These are phyloP conservation scores for Lantana camara DNA, from an alignment of 257 asterid species.

Conservation along the genomic window DNA sequence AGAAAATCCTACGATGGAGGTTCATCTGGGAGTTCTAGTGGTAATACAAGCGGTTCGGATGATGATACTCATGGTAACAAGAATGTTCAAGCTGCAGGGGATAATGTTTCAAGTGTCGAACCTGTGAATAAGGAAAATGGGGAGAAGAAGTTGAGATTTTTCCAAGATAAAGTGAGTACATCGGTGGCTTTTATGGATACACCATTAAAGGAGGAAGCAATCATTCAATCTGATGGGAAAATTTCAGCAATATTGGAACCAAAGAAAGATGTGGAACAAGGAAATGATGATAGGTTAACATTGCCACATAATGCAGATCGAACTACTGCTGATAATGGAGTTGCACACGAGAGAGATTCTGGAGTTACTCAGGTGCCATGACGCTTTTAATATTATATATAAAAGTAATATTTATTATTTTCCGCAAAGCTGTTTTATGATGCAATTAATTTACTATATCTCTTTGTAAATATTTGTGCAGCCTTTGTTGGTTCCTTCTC, in stretches of 20 bases:
- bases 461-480: conserved; percentile 32
- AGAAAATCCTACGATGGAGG: conserved; percentile 39
- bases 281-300: conserved; percentile 25
- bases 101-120: conserved; percentile 30
- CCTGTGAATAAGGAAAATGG: conserved; percentile 29
- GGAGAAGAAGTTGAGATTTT: conserved; percentile 16
- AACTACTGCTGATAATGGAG: conserved; percentile 29
- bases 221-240: conserved; percentile 24
- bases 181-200: conserved; percentile 18
- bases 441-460: background rate
- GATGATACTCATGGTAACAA: conserved; percentile 35
- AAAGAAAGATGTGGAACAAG: conserved; percentile 21
- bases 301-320: conserved; percentile 18
- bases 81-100: conserved; percentile 28
- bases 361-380: conserved; percentile 50
- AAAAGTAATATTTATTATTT: too few relatives aligned
- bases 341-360: conserved; percentile 34
- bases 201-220: conserved; percentile 25
- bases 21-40: conserved; percentile 35
- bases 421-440: background rate
- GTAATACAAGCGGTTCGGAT: conserved; percentile 40
- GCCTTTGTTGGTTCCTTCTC: conserved; percentile 42
- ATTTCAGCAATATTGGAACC: conserved; percentile 20
- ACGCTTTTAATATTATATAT: background rate
- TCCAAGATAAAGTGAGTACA: conserved; percentile 24